These are phyloP conservation scores for Epichloe sibirici DNA, from an alignment of 2,329 filamentous ascomycete species.

Conservation along the genomic window DNA sequence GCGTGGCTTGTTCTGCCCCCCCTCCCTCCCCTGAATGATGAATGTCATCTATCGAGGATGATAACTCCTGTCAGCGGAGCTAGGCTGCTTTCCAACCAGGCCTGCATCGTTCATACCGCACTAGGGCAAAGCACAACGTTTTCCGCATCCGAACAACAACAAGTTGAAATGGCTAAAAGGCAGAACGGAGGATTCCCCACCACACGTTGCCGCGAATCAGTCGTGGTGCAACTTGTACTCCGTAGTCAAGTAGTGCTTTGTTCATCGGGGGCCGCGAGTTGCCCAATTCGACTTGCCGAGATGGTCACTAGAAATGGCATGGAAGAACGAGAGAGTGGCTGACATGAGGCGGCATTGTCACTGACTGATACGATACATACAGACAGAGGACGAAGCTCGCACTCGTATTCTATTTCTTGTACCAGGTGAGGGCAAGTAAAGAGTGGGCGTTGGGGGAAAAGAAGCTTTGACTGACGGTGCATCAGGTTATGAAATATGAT, in stretches of 20 bases:
- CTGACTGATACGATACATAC: too few species aligned
- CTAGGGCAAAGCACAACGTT: background rate
- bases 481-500: background rate
- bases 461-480: background rate
- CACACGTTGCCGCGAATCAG: too few species aligned
- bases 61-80: background rate
- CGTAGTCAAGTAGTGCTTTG: background rate
- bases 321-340: too few species aligned
- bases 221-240: too few species aligned
- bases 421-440: background rate
- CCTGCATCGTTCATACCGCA: background rate
- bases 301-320: too few species aligned
- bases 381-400: background rate
- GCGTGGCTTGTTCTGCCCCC: background rate
- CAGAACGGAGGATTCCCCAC: background rate
- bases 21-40: too few species aligned
- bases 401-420: background rate
- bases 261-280: background rate
- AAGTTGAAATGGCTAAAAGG: background rate
- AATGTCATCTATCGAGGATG: background rate
- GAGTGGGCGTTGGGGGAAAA: background rate
- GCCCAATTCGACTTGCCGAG: too few species aligned
- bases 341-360: too few species aligned
- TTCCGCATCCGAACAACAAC: background rate
- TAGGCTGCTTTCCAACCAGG: too few species aligned